These are phyloP conservation scores for Blechomonas ayalai DNA, from an alignment of 208 protist genomes.

Conservation along the genomic window DNA sequence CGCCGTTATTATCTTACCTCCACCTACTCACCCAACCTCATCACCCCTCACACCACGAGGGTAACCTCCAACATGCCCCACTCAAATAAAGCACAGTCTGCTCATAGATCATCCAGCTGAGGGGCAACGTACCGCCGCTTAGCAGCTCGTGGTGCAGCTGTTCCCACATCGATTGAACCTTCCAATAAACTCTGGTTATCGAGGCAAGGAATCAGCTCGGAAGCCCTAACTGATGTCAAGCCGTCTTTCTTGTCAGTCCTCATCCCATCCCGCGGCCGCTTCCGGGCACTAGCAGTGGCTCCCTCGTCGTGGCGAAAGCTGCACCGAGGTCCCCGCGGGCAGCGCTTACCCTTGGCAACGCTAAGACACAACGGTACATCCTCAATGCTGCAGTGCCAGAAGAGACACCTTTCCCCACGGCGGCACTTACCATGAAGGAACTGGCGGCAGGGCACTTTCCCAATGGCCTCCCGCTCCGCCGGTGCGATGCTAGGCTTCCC, in stretches of 20 bases:
- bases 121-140: no score
- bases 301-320: constrained; percentile 62
- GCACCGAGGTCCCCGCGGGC: constrained; percentile 54
- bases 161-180: no score
- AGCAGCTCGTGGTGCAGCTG: no score
- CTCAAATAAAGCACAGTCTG: no score
- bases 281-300: constrained; percentile 18
- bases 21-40: no score
- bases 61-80: no score
- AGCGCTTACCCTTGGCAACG: constrained; percentile 38
- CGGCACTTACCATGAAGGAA: constrained; percentile 47
- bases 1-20: no score
- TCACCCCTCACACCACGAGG: no score
- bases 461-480: constrained; percentile 34
- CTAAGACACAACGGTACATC: constrained; percentile 63
- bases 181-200: no score
- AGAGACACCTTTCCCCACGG: constrained; percentile 48
- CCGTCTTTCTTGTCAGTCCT: not conserved
- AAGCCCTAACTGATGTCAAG: not conserved
- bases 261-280: constrained; percentile 14
- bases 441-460: constrained; percentile 58
- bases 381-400: constrained; percentile 60
- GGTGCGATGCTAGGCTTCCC: constrained; percentile 32
- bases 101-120: no score
- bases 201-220: no score